A percentile compares a stretch with the other conserved stretches of the same genome.
Evolutionary conservation across 352 stramenopile species (phyloP).

Genomic region (Globisporangium lucens): DNA sequence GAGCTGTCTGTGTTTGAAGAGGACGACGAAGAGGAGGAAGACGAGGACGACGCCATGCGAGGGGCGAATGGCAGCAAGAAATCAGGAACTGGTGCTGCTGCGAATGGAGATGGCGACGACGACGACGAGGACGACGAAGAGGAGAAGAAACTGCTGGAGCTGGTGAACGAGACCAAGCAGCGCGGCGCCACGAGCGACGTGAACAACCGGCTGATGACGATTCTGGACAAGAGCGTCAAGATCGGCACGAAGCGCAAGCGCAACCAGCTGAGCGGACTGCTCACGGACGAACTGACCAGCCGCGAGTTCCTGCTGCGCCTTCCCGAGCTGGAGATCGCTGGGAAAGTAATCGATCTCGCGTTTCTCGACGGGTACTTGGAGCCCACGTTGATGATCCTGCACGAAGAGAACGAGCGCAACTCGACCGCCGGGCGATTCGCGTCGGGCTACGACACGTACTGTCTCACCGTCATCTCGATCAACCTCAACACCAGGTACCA

Average conservation of each 20-base stretch:
- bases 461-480: slow-evolving; percentile 84
- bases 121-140: slow-evolving; percentile 83
- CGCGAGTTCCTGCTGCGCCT: slow-evolving; percentile 75
- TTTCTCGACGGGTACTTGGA: slow-evolving; percentile 87
- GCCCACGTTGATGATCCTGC: slow-evolving; percentile 82
- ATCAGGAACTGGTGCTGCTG: slow-evolving; percentile 1
- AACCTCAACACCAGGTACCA: slow-evolving; percentile 77
- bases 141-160: slow-evolving; percentile 67
- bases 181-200: slow-evolving; percentile 56
- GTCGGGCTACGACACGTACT: slow-evolving; percentile 74
- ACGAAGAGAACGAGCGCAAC: slow-evolving; percentile 81
- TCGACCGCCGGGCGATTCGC: slow-evolving; percentile 67
- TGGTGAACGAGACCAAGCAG: slow-evolving; percentile 74
- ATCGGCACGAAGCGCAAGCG: slow-evolving; percentile 69
- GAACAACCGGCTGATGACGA: slow-evolving; percentile 53
- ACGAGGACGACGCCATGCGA: slow-evolving; percentile 31
- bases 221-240: slow-evolving; percentile 84
- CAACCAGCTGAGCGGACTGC: slow-evolving; percentile 61
- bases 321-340: slow-evolving; percentile 69
- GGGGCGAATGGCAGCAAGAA: slow-evolving; percentile 8
- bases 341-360: slow-evolving; percentile 75
- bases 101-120: slow-evolving; percentile 23
- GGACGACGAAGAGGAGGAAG: slow-evolving; percentile 69
- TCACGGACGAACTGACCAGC: slow-evolving; percentile 68
- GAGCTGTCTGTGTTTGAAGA: slow-evolving; percentile 80